phyloP scores from a whole-genome alignment of 371 early-diverging fungal genomes.

The Smittium culicis region DNA sequence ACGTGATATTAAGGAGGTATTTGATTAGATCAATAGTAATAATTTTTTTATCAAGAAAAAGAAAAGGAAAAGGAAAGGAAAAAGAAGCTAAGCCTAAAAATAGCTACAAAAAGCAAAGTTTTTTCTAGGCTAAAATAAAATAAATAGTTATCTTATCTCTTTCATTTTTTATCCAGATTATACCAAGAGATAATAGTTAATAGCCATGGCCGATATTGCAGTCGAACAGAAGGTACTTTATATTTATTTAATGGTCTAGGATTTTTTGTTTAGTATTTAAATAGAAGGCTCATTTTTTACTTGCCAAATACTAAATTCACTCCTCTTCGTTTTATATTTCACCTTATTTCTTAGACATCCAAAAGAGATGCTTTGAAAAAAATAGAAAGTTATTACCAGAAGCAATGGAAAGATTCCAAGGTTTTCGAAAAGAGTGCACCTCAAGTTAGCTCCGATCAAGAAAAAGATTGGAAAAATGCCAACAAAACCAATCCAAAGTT shows the following conservation, averaged over 20 bases:
- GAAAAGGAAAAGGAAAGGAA: too few relatives aligned
- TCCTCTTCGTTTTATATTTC: neutral
- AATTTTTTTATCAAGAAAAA: too few relatives aligned
- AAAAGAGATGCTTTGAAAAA: constrained; percentile 73
- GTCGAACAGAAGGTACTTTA: neutral
- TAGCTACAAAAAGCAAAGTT: too few relatives aligned
- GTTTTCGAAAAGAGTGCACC: constrained; percentile 83
- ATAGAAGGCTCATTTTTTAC: too few relatives aligned
- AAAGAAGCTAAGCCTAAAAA: too few relatives aligned
- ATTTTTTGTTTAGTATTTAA: too few relatives aligned
- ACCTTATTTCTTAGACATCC: constrained; percentile 31
- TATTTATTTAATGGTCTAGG: too few relatives aligned
- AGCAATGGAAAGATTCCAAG: constrained; percentile 60
- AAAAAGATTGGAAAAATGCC: constrained; percentile 33
- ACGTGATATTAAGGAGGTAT: too few relatives aligned
- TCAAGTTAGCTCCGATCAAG: constrained; percentile 42
- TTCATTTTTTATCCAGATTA: too few relatives aligned
- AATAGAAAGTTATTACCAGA: constrained; percentile 63
- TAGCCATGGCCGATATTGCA: neutral
- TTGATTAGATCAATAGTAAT: too few relatives aligned
- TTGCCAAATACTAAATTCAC: neutral
- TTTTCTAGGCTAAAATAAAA: too few relatives aligned
- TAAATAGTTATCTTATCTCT: too few relatives aligned
- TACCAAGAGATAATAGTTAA: neutral
- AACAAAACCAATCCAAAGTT: constrained; percentile 71